These are phyloP conservation scores for Colletotrichum lupini DNA, from an alignment of 2,329 filamentous ascomycete species.

Conservation along the genomic window DNA sequence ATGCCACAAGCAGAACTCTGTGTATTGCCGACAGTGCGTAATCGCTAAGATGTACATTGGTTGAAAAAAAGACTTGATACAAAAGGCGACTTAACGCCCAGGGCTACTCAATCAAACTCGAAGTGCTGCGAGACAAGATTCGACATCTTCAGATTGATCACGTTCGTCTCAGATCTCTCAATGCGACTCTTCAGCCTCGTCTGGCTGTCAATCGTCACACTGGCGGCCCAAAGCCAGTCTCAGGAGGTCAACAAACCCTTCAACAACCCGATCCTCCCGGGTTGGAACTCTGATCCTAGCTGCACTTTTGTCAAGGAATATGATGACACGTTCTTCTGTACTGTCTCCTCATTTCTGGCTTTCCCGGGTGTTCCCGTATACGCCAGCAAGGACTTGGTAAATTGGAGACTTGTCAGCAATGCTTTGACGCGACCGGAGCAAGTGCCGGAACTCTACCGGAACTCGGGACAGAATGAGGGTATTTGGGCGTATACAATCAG, in stretches of 20 bases:
- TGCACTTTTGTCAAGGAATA: constrained; percentile 51
- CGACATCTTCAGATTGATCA: too few species aligned
- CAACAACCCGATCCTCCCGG: constrained; percentile 59
- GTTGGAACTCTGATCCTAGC: constrained; percentile 61
- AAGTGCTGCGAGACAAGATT: too few species aligned
- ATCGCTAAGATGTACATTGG: not conserved
- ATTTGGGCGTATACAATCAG: constrained; percentile 61
- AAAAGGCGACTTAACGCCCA: too few species aligned
- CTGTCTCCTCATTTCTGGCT: constrained; percentile 61
- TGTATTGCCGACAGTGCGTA: not conserved
- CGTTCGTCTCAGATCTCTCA: not conserved
- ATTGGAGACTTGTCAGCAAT: constrained; percentile 58
- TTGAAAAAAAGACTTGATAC: too few species aligned
- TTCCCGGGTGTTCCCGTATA: constrained; percentile 66
- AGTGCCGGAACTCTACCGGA: constrained; percentile 44
- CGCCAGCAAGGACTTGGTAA: constrained; percentile 59
- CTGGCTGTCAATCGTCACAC: constrained; percentile 10
- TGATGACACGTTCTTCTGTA: constrained; percentile 61
- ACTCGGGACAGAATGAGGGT: constrained; percentile 40
- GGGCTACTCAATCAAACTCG: too few species aligned
- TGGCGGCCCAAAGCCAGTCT: not conserved
- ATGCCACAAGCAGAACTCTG: not conserved
- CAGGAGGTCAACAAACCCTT: constrained; percentile 23
- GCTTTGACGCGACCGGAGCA: constrained; percentile 53
- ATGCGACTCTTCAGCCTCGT: constrained; percentile 17